Evolutionary conservation across 495 filamentous ascomycete species (phyloP).

Genomic region (Astrocystis sublimbata): DNA sequence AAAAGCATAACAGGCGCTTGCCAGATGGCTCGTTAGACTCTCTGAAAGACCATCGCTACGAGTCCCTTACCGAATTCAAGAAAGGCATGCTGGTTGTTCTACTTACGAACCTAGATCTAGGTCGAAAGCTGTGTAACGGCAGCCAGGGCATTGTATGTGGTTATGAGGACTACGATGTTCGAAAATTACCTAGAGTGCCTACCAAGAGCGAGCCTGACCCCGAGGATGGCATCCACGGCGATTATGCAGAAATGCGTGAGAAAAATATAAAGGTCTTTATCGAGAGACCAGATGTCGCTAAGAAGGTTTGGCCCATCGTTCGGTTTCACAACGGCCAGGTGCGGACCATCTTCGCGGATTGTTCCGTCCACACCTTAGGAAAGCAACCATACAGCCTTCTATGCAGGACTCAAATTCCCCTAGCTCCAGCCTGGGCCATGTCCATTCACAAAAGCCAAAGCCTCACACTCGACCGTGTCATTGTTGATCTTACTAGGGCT

Average conservation of each 20-base stretch:
- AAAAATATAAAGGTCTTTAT: conserved; percentile 34
- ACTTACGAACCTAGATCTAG: conserved; percentile 82
- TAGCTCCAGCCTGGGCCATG: conserved; percentile 91
- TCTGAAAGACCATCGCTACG: conserved; percentile 55
- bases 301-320: conserved; percentile 70
- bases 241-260: conserved; percentile 48
- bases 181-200: conserved; percentile 52
- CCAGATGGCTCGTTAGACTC: conserved; percentile 61
- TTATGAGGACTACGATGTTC: conserved; percentile 66
- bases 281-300: conserved; percentile 14
- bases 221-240: conserved; percentile 24
- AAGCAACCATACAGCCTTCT: conserved; percentile 57
- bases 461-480: conserved; percentile 87
- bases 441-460: conserved; percentile 96
- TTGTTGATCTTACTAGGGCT: conserved; percentile 78
- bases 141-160: conserved; percentile 79
- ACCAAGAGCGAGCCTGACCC: conserved; percentile 15
- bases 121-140: conserved; percentile 79
- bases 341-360: conserved; percentile 49
- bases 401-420: conserved; percentile 76
- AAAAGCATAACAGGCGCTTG: conserved; percentile 61
- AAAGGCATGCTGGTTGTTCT: conserved; percentile 90
- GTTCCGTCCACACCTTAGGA: conserved; percentile 49
- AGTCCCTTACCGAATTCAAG: conserved; percentile 65
- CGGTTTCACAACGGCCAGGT: conserved; percentile 56